A percentile compares a stretch with the other conserved stretches of the same genome.
Evolutionary conservation across 108 stramenopile species (phyloP).

Genomic region (Chaetoceros tenuissimus): DNA sequence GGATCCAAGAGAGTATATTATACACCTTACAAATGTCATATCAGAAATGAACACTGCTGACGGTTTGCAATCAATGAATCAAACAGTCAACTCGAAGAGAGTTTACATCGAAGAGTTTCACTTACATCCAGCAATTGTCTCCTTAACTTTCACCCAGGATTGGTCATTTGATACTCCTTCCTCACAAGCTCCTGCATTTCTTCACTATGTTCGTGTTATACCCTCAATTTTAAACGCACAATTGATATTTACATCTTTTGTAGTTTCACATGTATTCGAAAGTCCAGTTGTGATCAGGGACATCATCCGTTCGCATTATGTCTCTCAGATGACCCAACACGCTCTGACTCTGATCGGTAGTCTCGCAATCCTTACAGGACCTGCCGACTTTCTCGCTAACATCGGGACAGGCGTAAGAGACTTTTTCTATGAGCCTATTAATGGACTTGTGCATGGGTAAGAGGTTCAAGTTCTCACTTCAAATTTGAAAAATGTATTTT

Average conservation of each 20-base stretch:
- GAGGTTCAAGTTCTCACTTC: not conserved
- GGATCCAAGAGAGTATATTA: slow-evolving; percentile 24
- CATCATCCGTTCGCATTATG: slow-evolving; percentile 63
- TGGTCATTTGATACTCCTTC: slow-evolving; percentile 15
- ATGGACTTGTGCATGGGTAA: slow-evolving; percentile 60
- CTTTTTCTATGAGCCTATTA: slow-evolving; percentile 82
- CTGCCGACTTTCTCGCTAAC: slow-evolving; percentile 78
- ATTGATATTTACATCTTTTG: slow-evolving; percentile 69
- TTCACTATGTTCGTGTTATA: slow-evolving; percentile 74
- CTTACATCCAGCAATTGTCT: slow-evolving; percentile 62
- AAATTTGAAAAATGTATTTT: not conserved
- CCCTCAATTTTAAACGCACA: slow-evolving; percentile 71
- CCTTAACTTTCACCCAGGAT: slow-evolving; percentile 74
- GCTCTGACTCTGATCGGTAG: slow-evolving; percentile 62
- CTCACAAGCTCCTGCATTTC: slow-evolving; percentile 6
- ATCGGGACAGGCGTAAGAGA: slow-evolving; percentile 72
- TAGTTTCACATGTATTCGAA: slow-evolving; percentile 76
- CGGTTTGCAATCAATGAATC: slow-evolving; percentile 32
- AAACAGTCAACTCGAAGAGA: slow-evolving; percentile 55
- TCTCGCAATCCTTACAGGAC: slow-evolving; percentile 65
- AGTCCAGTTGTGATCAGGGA: slow-evolving; percentile 48
- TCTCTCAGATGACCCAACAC: slow-evolving; percentile 74
- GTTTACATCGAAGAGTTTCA: slow-evolving; percentile 67
- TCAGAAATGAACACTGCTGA: slow-evolving; percentile 26
- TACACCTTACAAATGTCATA: slow-evolving; percentile 42